These are phyloP conservation scores for Diplocarpon rosae DNA, from an alignment of 2,329 filamentous ascomycete genomes.

Conservation along the genomic window DNA sequence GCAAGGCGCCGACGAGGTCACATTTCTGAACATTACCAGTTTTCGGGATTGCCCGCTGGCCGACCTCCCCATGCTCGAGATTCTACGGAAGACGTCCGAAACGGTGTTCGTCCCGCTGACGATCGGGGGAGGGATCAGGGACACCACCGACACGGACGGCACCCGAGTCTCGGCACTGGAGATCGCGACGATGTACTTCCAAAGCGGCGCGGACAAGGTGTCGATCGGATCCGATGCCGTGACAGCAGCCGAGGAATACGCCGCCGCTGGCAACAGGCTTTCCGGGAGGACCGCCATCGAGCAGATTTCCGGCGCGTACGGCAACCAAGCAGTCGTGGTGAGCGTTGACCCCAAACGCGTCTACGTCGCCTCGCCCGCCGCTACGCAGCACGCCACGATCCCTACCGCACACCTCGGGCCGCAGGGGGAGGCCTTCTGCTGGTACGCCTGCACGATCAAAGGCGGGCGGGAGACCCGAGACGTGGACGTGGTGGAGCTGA, in stretches of 20 bases:
- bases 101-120: constrained; percentile 95
- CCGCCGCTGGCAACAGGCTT: constrained; percentile 55
- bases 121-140: constrained; percentile 88
- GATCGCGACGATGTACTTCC: constrained; percentile 95
- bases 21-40: constrained; percentile 95
- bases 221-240: constrained; percentile 95
- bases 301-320: constrained; percentile 86
- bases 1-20: constrained; percentile 92
- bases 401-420: constrained; percentile 60
- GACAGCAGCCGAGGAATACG: constrained; percentile 83
- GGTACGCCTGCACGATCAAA: constrained; percentile 97
- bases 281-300: constrained; percentile 86
- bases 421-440: constrained; percentile 71
- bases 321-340: constrained; percentile 92
- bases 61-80: constrained; percentile 92
- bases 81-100: constrained; percentile 73
- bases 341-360: constrained; percentile 89
- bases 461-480: constrained; percentile 91
- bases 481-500: constrained; percentile 81
- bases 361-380: constrained; percentile 61
- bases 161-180: constrained; percentile 80
- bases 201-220: constrained; percentile 93
- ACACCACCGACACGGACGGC: constrained; percentile 82
- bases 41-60: constrained; percentile 91
- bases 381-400: constrained; percentile 62